Base-by-base conservation (phyloP, 2,329 filamentous ascomycete genomes). In the Arthrobotrys megalospora region DNA sequence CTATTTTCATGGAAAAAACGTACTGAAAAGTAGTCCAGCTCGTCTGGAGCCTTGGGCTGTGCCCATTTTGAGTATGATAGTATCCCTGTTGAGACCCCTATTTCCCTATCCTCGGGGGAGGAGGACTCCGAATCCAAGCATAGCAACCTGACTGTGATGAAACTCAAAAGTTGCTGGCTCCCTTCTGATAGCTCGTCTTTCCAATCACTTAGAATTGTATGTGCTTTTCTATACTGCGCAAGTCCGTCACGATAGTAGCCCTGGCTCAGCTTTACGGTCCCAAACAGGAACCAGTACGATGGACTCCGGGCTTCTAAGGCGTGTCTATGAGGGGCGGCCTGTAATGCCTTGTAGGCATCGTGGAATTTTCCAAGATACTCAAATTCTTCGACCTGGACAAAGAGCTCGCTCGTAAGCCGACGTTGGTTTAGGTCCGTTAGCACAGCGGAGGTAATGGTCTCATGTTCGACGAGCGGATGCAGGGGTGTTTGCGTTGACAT, bases 341-440 rank as follows among this genome's bases (percentile, higher is more conserved):
- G 28, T n/a, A 72, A 53, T 6, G 32, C 43, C 45, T 71, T 63
- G 21, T 78, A 70, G 2, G 67, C 75, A 1, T 78, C 67, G 7
- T 60, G 21, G 62, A 78, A 78, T 63, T 64, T 71, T 1, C 75
- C 75, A 3, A 78, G 75, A 28, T 68, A 72, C 24, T 72, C 67
- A 12, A 63, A 34, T 19, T 78, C 75, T 16, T 67, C 43, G 38
- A 50, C 53, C 34, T 53, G 16, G 16, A 34, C 4, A 47, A 78
- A 78, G 6, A 67, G 53, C 3, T 52, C 24, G 52, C 53, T 67
- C 16, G 52, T 41, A 14, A 21, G n/a, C 6, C 58, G 34, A 5
- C 62, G 52, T 11, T 71, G 48, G 3, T n/a, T 7, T 12, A 34
- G 47, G 6, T 41, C 12, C 8, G 43, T 36, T 1, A 78, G 53